Evolutionary conservation across 169 alveolate species (phyloP), one percentile per base, ranked within the genome.

Genomic region (Plasmodium blacklocki): DNA sequence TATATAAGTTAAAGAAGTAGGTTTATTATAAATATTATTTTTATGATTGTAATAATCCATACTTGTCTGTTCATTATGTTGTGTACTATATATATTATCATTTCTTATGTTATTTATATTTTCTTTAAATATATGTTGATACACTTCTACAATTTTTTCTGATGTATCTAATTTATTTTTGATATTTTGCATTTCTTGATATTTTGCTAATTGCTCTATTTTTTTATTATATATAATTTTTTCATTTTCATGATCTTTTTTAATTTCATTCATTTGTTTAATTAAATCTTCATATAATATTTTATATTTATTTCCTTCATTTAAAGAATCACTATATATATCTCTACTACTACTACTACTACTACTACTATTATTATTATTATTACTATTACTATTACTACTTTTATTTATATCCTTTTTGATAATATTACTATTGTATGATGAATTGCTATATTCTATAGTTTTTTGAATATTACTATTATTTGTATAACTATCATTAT

Each of bases 131-230:
- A 80, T 70, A 80, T 70, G 50, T 68, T 80, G 83, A 71, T 80
- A 80, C 11, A 80, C 78, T 58, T 80, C 56, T n/a, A 80, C 80
- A 67, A 67, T 54, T 58, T 80, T 80, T 68, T 80, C 91, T 4
- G 91, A 68, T 52, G 91, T 63, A 71, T 80, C 60, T 62, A 80
- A 67, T 21, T 80, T 68, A 70, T 80, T 80, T 29, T 67, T 80
- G 2, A 80, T 66, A 68, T 68, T 80, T 67, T 80, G 90, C 21
- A 80, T 70, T 59, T 80, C 90, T 59, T 80, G 90, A 43, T 54
- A 26, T 68, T 80, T 78, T 45, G 54, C 91, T 12, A 80, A 9
- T 5, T 80, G 80, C 26, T 67, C 73, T 18, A 68, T 80, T 80
- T 80, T 80, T n/a, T 76, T 52, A 21, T 39, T 72, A 64, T 76